A percentile compares a stretch with the other conserved stretches of the same genome.
phyloP scores from a whole-genome alignment of 306 rosid genomes.

The Corylus avellana region DNA sequence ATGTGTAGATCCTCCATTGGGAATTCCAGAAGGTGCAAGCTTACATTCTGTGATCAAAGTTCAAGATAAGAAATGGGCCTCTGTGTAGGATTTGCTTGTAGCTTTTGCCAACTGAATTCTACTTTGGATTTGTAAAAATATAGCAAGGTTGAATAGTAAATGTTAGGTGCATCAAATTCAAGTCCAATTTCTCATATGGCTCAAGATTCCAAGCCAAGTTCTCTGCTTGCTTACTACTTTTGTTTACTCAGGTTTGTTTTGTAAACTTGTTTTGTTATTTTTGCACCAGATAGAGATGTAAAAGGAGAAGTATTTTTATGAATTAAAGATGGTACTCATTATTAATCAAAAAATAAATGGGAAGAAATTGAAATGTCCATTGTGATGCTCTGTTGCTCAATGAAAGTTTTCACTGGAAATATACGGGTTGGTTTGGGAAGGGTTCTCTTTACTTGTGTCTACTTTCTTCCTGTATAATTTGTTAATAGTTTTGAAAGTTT shows the following conservation, averaged over 20 bases:
- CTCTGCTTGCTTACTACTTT: not conserved
- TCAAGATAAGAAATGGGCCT: conserved; percentile 33
- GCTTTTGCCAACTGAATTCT: not conserved
- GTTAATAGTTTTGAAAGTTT: too few species aligned
- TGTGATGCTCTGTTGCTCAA: not conserved
- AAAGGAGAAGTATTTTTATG: not conserved
- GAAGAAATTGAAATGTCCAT: not conserved
- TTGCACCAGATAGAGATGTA: not conserved
- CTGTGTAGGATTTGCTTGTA: conserved; percentile 4
- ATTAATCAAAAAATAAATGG: not conserved
- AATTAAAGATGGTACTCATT: not conserved
- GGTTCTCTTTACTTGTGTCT: too few species aligned
- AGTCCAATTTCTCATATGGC: not conserved
- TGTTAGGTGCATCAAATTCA: not conserved
- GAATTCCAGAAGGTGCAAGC: conserved; percentile 71
- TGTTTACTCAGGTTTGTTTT: not conserved
- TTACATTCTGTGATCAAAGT: conserved; percentile 44
- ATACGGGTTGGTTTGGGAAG: too few species aligned
- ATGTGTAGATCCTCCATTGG: conserved; percentile 61
- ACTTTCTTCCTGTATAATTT: too few species aligned
- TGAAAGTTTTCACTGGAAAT: not conserved
- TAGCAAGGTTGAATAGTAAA: not conserved
- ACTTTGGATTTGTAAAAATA: not conserved
- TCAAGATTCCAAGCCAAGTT: not conserved
- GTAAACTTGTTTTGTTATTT: not conserved